Conservation (phyloP, 202 grass and related monocot species). For the Zizania palustris region DNA sequence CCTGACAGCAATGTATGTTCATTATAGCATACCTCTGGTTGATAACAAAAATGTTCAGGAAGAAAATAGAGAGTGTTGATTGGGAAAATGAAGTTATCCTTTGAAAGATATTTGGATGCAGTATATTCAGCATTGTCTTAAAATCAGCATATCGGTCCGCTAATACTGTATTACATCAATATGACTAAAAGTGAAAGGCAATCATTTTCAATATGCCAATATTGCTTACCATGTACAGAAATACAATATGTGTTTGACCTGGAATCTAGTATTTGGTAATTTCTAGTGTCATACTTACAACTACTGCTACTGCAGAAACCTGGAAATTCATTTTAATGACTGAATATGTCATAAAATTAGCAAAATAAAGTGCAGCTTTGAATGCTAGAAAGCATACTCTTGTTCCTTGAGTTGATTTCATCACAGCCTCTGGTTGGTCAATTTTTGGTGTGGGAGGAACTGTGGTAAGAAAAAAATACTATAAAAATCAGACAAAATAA, state of each 20-base stretch:
- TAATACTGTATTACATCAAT: conserved; percentile 21
- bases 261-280: conserved; percentile 2
- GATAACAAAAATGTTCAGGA: conserved; percentile 1
- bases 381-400: conserved; percentile 46
- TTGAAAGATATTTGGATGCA: conserved; percentile 6
- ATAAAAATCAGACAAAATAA: conserved; percentile 15
- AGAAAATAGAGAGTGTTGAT: not conserved
- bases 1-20: conserved; percentile 54
- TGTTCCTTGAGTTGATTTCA: conserved; percentile 24
- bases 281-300: conserved; percentile 6
- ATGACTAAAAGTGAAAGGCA: not conserved
- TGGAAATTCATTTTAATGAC: not conserved
- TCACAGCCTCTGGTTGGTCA: conserved; percentile 32
- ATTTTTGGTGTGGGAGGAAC: conserved; percentile 43
- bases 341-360: conserved; percentile 14
- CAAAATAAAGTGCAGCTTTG: conserved; percentile 37
- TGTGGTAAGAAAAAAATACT: conserved; percentile 35
- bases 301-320: not conserved
- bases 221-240: not conserved
- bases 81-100: conserved; percentile 6
- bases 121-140: conserved; percentile 20
- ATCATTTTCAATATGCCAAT: not conserved
- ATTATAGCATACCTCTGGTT: conserved; percentile 15
- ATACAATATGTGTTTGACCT: conserved; percentile 16
- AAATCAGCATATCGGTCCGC: not conserved